phyloP scores from a whole-genome alignment of 1,284 basidiomycete species.

The Phylloboletellus chloephorus region DNA sequence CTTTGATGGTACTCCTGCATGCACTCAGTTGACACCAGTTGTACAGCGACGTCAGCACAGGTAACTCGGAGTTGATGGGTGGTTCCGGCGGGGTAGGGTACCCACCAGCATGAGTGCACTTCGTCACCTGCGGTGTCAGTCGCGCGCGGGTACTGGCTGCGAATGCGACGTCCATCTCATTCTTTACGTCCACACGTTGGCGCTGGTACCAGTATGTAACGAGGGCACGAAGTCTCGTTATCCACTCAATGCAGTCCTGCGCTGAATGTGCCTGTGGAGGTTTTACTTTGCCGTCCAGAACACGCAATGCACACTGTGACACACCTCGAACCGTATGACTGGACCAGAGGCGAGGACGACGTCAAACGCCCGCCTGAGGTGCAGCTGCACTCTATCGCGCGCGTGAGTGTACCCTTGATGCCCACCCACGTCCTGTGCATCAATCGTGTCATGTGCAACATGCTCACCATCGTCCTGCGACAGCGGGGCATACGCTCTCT shows the following conservation, averaged over 20 bases:
- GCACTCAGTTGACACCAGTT: constrained; percentile 77
- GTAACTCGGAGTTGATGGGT: constrained; percentile 47
- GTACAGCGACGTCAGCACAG: constrained; percentile 60
- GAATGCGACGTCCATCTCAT: constrained; percentile 74
- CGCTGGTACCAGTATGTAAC: constrained; percentile 72
- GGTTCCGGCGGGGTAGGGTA: constrained; percentile 43
- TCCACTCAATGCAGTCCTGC: constrained; percentile 70
- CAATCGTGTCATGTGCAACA: constrained; percentile 40
- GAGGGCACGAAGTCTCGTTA: constrained; percentile 62
- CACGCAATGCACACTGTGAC: constrained; percentile 11
- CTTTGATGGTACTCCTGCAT: constrained; percentile 67
- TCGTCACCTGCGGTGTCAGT: constrained; percentile 48
- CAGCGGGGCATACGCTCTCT: constrained; percentile 47
- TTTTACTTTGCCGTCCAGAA: constrained; percentile 8
- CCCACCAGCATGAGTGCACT: constrained; percentile 36
- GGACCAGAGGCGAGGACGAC: constrained; percentile 64
- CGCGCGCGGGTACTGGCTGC: constrained; percentile 44
- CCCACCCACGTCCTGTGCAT: constrained; percentile 64
- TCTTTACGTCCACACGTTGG: constrained; percentile 62
- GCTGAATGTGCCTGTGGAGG: constrained; percentile 53
- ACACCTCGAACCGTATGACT: constrained; percentile 71
- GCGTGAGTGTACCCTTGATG: constrained; percentile 47
- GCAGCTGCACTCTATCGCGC: constrained; percentile 44
- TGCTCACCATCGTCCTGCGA: constrained; percentile 19
- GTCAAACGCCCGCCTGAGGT: constrained; percentile 72